Evolutionary conservation across 176 grass and related monocot species (phyloP).

Genomic region (Lolium perenne): DNA sequence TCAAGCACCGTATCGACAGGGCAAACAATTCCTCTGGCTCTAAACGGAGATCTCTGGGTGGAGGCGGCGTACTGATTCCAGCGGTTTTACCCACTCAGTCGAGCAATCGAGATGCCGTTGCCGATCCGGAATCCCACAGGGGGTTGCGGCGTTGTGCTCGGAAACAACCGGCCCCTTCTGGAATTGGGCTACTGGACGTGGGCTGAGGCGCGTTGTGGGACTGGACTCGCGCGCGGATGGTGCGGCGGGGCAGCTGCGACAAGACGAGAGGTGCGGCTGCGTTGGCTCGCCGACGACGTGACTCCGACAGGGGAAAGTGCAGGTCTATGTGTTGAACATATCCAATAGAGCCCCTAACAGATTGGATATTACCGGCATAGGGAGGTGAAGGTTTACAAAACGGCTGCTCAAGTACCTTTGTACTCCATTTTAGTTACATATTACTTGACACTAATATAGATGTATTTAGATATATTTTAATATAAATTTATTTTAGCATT

Average conservation of each 20-base stretch:
- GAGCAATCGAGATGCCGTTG: not conserved
- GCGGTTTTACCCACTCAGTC: not conserved
- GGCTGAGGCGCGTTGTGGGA: not conserved
- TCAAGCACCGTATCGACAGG: not conserved
- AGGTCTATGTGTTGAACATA: too few species aligned
- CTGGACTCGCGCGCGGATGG: not conserved
- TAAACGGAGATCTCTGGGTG: not conserved
- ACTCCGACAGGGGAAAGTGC: not conserved
- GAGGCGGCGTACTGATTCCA: not conserved
- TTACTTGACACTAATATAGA: too few species aligned
- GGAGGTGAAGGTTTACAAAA: too few species aligned
- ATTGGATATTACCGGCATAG: too few species aligned
- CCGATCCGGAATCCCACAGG: not conserved
- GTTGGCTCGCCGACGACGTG: not conserved
- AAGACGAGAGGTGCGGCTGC: not conserved
- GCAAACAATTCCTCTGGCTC: not conserved
- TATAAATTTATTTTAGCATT: too few species aligned
- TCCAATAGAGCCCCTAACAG: too few species aligned
- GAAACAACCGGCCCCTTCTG: not conserved
- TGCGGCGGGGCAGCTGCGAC: not conserved
- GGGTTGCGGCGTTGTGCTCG: not conserved
- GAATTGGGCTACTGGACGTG: not conserved
- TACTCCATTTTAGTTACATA: too few species aligned
- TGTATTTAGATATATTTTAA: too few species aligned
- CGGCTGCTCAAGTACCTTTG: too few species aligned